phyloP scores from a whole-genome alignment of 495 filamentous ascomycete genomes.

The Rusavskia elegans region DNA sequence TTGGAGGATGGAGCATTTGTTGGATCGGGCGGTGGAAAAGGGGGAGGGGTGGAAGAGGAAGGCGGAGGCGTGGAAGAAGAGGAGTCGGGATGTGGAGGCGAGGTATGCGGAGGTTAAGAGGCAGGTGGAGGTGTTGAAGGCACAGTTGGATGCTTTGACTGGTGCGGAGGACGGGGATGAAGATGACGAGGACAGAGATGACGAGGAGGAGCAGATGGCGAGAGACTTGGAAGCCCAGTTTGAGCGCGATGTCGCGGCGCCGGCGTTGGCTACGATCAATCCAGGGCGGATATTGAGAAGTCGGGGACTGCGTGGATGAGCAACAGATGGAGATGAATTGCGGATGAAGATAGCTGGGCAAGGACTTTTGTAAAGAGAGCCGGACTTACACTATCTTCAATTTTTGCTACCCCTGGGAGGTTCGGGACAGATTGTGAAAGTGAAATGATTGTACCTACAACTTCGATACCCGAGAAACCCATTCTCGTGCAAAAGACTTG shows the following conservation, averaged over 20 bases:
- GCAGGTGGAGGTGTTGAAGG: not conserved
- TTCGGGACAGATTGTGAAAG: not conserved
- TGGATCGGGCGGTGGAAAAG: too few species aligned
- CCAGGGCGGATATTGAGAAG: not conserved
- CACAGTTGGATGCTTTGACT: not conserved
- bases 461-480: constrained; percentile 2
- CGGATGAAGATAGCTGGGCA: not conserved
- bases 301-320: not conserved
- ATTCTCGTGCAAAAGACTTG: not conserved
- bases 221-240: not conserved
- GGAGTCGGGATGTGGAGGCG: not conserved
- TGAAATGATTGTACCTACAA: not conserved
- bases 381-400: too few species aligned
- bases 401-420: too few species aligned
- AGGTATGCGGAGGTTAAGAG: not conserved
- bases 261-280: not conserved
- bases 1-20: too few species aligned
- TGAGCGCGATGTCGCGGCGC: not conserved
- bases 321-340: not conserved
- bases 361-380: not conserved
- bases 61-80: too few species aligned
- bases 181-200: not conserved
- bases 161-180: not conserved
- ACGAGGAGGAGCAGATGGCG: too few species aligned
- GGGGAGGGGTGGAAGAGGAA: not conserved